Conservation (phyloP, 495 filamentous ascomycete genomes). For the Podospora pseudopauciseta region DNA sequence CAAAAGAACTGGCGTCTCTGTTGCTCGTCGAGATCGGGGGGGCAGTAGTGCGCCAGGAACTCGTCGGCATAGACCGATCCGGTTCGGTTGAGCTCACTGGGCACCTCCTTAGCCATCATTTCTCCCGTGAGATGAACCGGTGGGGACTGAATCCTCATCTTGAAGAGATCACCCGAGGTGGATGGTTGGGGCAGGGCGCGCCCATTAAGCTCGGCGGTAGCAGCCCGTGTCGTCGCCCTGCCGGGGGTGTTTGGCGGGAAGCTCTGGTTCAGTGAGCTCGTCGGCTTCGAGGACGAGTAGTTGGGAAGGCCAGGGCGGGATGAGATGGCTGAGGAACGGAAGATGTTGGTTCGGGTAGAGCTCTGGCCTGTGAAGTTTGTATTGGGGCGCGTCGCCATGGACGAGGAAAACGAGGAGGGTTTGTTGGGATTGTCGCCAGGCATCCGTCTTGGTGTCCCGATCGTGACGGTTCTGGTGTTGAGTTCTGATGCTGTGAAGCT, state of each 20-base stretch:
- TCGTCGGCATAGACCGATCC: slow-evolving; percentile 50
- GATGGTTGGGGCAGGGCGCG: slow-evolving; percentile 36
- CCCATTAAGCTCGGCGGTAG: slow-evolving; percentile 27
- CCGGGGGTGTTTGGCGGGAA: slow-evolving; percentile 38
- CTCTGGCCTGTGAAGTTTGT: slow-evolving; percentile 30
- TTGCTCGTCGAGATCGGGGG: slow-evolving; percentile 44
- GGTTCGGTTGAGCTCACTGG: slow-evolving; percentile 36
- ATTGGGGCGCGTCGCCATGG: slow-evolving; percentile 18
- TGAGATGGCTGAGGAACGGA: slow-evolving; percentile 38
- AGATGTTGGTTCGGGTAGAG: slow-evolving; percentile 36
- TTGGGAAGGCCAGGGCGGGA: slow-evolving; percentile 30
- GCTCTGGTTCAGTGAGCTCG: slow-evolving; percentile 29
- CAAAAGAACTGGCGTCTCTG: slow-evolving; percentile 52
- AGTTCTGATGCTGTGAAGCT: slow-evolving; percentile 31
- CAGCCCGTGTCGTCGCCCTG: slow-evolving; percentile 25
- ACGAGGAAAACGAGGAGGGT: slow-evolving; percentile 13
- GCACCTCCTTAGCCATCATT: slow-evolving; percentile 42
- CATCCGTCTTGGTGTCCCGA: slow-evolving; percentile 23
- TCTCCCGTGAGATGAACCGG: slow-evolving; percentile 46
- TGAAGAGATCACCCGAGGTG: slow-evolving; percentile 41
- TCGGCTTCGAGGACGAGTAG: slow-evolving; percentile 40
- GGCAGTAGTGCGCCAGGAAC: slow-evolving; percentile 47
- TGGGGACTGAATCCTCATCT: slow-evolving; percentile 46
- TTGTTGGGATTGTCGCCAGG: slow-evolving; percentile 38
- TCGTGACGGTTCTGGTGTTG: slow-evolving; percentile 11